Base-by-base conservation (phyloP, 2,329 filamentous ascomycete genomes). In the Trichoderma sp. region DNA sequence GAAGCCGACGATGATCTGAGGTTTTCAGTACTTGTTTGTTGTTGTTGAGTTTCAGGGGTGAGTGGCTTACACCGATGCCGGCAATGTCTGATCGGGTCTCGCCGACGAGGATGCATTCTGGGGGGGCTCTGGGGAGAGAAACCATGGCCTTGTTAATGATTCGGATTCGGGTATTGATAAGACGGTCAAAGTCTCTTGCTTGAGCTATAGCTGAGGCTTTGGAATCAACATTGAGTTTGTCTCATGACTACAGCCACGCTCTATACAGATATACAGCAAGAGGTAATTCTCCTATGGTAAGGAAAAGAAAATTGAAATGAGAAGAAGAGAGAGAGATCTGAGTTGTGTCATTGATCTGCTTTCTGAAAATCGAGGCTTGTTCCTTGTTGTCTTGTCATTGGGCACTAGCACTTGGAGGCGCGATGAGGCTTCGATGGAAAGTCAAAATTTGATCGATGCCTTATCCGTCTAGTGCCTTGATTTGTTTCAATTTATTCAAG, bases 1-100 rank as follows among this genome's bases (percentile, higher is more conserved):
- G 69, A 79, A 77, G 32, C 77, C 75, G 18, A 77, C 69, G n/a
- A 79, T 68, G 59, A 78, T 74, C 77, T 79, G n/a, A n/a, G n/a
- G n/a, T n/a, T n/a, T n/a, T n/a, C n/a, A n/a, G n/a, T n/a, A n/a
- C n/a, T n/a, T n/a, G n/a, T n/a, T n/a, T n/a, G n/a, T n/a, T n/a
- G n/a, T n/a, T n/a, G n/a, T n/a, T n/a, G n/a, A n/a, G n/a, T n/a
- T n/a, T n/a, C n/a, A n/a, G n/a, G n/a, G n/a, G n/a, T n/a, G n/a
- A n/a, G n/a, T n/a, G n/a, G n/a, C 75, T 69, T 69, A 78, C 76
- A 61, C 76, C 77, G 39, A 76, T 75, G 61, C 76, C 76, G 30
- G 76, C 77, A 49, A 79, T 73, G 63, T 76, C 76, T 30, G 76
- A 73, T 74, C 75, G 74, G 54, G 72, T 69, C 66, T 75, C 72